Evolutionary conservation across 1,284 basidiomycete species (phyloP), one percentile per base, ranked within the genome.

Genomic region (Grifola frondosa): DNA sequence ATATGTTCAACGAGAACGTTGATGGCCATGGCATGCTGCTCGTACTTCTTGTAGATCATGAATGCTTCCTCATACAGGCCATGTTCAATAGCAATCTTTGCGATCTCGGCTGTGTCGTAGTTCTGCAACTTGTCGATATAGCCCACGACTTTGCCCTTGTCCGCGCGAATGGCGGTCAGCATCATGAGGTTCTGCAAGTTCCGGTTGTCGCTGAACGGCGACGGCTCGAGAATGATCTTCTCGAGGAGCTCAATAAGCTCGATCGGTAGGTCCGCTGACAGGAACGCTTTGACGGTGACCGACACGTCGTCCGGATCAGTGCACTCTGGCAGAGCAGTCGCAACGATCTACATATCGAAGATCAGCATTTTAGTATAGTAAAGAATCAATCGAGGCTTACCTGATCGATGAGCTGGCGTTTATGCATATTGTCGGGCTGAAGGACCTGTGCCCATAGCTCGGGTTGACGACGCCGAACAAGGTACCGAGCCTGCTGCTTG

Each of bases 291-390:
- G 78, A 99, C 97, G 23, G 97, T 98, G 40, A 96, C 78, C 1
- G 96, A 98, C 37, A 99, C 97, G 70, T 99, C 97, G 61, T 99
- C 97, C 1, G 97, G 95, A 62, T 99, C 96, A 22, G 94, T 97
- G 61, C 88, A 93, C 68, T 99, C 97, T 13, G 97, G 96, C 30
- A 99, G 78, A 35, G 97, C 97, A 39, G 95, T 96, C 3, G 94
- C 88, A 40, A 93, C 82, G 50, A 97, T 85, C 85, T 89, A 57
- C 15, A 30, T 16, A 35, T 34, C n/a, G 12, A 30, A 22, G 12
- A 42, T 19, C 3, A 15, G 11, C 9, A 5, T 30, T 6, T 15
- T 20, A n/a, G 16, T 19, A 20, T 36, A 12, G 8, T 22, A n/a
- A 6, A 1, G 36, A 16, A 16, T 6, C 13, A 36, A 21, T 26